Base-by-base conservation (phyloP, 1,284 basidiomycete genomes). In the Microbotryomycetes sp. region DNA sequence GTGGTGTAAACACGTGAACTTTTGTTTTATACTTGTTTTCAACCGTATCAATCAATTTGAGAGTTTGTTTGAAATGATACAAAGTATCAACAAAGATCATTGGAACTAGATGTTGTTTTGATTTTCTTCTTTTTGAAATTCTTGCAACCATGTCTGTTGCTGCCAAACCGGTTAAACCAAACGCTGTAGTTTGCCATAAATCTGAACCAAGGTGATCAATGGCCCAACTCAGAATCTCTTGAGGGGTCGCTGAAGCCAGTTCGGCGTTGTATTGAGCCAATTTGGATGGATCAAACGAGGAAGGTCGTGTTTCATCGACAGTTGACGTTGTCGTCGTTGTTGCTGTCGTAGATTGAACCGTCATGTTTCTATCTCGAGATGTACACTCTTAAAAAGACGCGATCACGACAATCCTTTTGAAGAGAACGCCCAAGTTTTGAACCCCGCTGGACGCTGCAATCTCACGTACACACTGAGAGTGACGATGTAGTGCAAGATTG, bases 41-140 rank as follows among this genome's bases (percentile, higher is more conserved):
- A 14, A 92, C 88, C 36, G 85, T 84, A 58, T 87, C 82, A 2
- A 93, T 87, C 49, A 98, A 83, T 66, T 87, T 84, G 69, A 94
- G 84, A 5, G 94, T 98, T 79, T 97, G 91, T 3, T 82, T 80
- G 77, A 98, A 97, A 79, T 98, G 96, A 76, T 97, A 93, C 12
- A 98, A 82, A 0, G 94, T 97, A 79, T 98, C 94, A 74, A 96
- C 78, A 79, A 97, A 96, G 77, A 96, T 92, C 32, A 80, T 68
- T 2, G 79, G 78, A 16, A 80, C 78, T 42, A 77, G 72, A 69
- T 80, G 78, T 14, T 74, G 75, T 52, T 75, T 73, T 47, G 76
- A 7, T 16, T 23, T 73, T 25, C 76, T 64, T 15, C 74, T 73
- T 25, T 74, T 65, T 4, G 77, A 78, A 65, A 93, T 80, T 75